These are phyloP conservation scores for Starmerella davenportii DNA, from an alignment of 805 yeast species.

Conservation along the genomic window DNA sequence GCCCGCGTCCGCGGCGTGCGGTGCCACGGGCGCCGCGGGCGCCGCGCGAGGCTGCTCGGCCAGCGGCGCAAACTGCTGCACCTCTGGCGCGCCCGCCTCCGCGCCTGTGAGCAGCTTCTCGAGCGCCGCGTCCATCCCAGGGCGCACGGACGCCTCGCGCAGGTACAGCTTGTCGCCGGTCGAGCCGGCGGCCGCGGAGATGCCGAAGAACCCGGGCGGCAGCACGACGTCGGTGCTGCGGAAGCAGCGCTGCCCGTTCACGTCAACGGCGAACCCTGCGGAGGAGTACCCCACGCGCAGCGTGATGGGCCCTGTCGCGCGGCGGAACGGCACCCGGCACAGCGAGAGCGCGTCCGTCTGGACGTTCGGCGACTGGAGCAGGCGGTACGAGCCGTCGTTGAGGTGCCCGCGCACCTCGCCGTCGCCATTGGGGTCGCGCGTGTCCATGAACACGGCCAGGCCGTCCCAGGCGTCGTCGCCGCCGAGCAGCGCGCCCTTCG, in stretches of 20 bases:
- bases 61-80: no score
- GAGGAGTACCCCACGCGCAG: slow-evolving; percentile 21
- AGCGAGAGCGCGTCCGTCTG: slow-evolving; percentile 22
- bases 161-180: slow-evolving; percentile 13
- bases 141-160: slow-evolving; percentile 4
- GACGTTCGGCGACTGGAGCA: slow-evolving; percentile 16
- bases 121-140: slow-evolving; percentile 11
- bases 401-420: slow-evolving; percentile 26
- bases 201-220: slow-evolving; percentile 22
- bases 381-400: slow-evolving; percentile 23
- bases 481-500: slow-evolving; percentile 24
- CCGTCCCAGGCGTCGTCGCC: slow-evolving; percentile 26
- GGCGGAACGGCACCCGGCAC: slow-evolving; percentile 24
- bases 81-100: no score
- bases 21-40: no score
- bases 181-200: slow-evolving; percentile 20
- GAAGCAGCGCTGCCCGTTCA: slow-evolving; percentile 26
- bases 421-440: slow-evolving; percentile 17
- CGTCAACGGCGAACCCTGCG: slow-evolving; percentile 22
- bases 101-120: background rate
- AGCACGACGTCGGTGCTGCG: slow-evolving; percentile 20
- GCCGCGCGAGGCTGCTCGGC: no score
- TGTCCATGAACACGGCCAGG: slow-evolving; percentile 25
- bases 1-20: no score
- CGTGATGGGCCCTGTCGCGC: slow-evolving; percentile 18